Percentiles rank a stretch among this genome's conserved stretches.
These are phyloP conservation scores for Chalaropsis thielavioides DNA, from an alignment of 2,329 filamentous ascomycete species.

Conservation along the genomic window DNA sequence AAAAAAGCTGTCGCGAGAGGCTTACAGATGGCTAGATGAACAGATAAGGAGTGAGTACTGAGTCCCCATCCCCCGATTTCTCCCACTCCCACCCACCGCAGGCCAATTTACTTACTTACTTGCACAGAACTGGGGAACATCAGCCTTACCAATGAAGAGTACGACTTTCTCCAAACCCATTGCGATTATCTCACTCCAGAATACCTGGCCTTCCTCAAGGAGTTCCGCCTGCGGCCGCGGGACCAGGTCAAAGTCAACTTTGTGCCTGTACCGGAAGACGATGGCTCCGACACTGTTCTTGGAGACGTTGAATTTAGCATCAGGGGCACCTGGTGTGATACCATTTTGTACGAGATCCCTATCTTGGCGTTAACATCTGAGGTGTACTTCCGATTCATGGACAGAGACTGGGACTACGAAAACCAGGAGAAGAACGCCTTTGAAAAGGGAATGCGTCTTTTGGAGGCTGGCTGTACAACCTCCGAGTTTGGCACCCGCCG, in stretches of 20 bases:
- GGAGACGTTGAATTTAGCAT: slow-evolving; percentile 68
- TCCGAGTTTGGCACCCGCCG: slow-evolving; percentile 90
- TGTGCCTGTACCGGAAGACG: slow-evolving; percentile 38
- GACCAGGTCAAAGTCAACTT: slow-evolving; percentile 68
- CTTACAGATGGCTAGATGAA: slow-evolving; percentile 69
- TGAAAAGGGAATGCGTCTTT: slow-evolving; percentile 60
- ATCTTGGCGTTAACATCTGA: slow-evolving; percentile 84
- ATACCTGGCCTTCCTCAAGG: slow-evolving; percentile 69
- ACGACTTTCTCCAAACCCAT: slow-evolving; percentile 58
- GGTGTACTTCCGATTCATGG: slow-evolving; percentile 94
- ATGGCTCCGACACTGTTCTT: slow-evolving; percentile 46
- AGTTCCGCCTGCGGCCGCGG: slow-evolving; percentile 66
- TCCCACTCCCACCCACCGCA: neutral
- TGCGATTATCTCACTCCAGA: slow-evolving; percentile 66
- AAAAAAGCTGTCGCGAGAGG: slow-evolving; percentile 73
- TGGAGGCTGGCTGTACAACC: slow-evolving; percentile 73
- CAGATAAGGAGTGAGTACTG: slow-evolving; percentile 61
- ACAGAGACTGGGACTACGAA: slow-evolving; percentile 79
- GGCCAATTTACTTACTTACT: slow-evolving; percentile 11
- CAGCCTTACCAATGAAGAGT: slow-evolving; percentile 62
- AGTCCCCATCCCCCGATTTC: neutral
- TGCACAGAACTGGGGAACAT: slow-evolving; percentile 64
- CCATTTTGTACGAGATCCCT: slow-evolving; percentile 95
- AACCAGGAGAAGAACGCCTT: slow-evolving; percentile 77
- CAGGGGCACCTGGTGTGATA: slow-evolving; percentile 78